Evolutionary conservation across 2,329 filamentous ascomycete genomes (phyloP), one percentile per base, ranked within the genome.

Genomic region (Fusarium chlamydosporum): DNA sequence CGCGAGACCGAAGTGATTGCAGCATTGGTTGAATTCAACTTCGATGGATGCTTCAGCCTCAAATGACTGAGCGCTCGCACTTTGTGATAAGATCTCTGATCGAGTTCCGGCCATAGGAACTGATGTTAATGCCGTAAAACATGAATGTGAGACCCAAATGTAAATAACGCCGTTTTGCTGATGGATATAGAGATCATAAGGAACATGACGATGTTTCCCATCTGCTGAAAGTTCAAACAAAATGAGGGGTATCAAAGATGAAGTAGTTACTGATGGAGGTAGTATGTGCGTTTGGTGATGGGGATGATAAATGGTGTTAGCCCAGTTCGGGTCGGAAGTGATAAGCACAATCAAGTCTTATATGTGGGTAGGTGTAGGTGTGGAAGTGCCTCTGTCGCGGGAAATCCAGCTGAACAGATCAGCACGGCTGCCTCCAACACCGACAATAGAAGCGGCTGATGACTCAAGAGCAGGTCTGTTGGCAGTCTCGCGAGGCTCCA

Each of bases 401-500:
- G 82, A 82, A 16, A 85, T 85, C 84, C 84, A 86, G 35, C 79
- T 81, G 57, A 86, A 85, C 13, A 85, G 74, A 55, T 85, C 83
- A 6, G 76, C 75, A 47, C 79, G 78, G 33, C 73, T 73, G 20
- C 76, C 73, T 48, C 78, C 72, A 20, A 68, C 74, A 47, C 68
- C 73, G 13, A 70, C 72, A 33, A 74, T 71, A 13, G 76, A 70
- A 4, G 70, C 74, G 53, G 67, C 81, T 67, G 72, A 77, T 27
- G 59, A 79, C 72, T 74, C 82, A 60, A 60, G 71, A 56, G 79
- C 69, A 43, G 76, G 72, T 15, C 77, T 77, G 46, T 76, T 70
- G 7, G 72, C 65, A 23, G 74, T 79, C 74, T 92, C 90, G 46
- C 91, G 85, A 11, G 94, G 94, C 77, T 97, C 94, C 26, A 97